phyloP scores from a whole-genome alignment of 306 rosid genomes.

The Luffa acutangula region DNA sequence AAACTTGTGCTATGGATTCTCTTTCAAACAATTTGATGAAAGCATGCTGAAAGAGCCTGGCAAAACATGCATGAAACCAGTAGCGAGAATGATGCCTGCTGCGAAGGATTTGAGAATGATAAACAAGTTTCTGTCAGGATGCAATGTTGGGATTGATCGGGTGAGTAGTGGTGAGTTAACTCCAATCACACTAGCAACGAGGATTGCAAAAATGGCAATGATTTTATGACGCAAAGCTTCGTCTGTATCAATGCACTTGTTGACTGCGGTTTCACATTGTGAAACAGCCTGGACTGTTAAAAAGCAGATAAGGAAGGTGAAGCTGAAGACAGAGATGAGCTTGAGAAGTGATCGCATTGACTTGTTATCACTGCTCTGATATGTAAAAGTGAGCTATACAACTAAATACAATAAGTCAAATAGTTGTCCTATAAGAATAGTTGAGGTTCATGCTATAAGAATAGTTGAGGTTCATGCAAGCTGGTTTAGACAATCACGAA shows the following conservation, averaged over 20 bases:
- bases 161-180: conserved; percentile 34
- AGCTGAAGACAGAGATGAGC: conserved; percentile 6
- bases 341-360: conserved; percentile 1
- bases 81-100: conserved; percentile 47
- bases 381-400: too few relatives aligned
- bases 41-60: conserved; percentile 61
- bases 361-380: too few relatives aligned
- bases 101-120: conserved; percentile 49
- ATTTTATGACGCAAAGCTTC: conserved; percentile 37
- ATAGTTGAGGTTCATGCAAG: too few relatives aligned
- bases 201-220: conserved; percentile 41
- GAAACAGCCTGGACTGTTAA: conserved; percentile 11
- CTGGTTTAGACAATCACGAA: too few relatives aligned
- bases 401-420: too few relatives aligned
- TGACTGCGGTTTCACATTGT: conserved; percentile 7
- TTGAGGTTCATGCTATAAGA: too few relatives aligned
- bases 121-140: conserved; percentile 40
- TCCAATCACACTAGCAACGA: conserved; percentile 46
- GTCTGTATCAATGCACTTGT: conserved; percentile 32
- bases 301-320: conserved; percentile 16
- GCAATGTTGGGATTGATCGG: conserved; percentile 35
- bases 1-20: conserved; percentile 59
- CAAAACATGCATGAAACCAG: conserved; percentile 60
- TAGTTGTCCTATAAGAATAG: too few relatives aligned
- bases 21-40: conserved; percentile 31